These are phyloP conservation scores for Cydonia oblonga DNA, from an alignment of 331 rosid genomes.

Conservation along the genomic window DNA sequence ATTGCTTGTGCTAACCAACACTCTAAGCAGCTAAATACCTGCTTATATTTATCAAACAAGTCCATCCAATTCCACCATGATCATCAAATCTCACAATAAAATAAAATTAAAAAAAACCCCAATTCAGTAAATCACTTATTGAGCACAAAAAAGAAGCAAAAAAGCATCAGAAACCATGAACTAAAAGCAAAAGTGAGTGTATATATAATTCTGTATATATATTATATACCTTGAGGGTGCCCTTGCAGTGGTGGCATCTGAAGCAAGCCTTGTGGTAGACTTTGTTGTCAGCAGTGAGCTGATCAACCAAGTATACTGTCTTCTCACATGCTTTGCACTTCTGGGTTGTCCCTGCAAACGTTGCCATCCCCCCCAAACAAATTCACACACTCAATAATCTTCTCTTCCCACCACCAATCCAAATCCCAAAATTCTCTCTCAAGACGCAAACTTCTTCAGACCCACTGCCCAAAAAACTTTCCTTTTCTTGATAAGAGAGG, in stretches of 20 bases:
- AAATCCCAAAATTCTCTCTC: conserved; percentile 5
- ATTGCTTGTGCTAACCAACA: not conserved
- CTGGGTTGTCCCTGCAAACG: conserved; percentile 82
- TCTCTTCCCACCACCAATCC: not conserved
- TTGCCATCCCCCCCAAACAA: conserved; percentile 28
- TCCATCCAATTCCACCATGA: not conserved
- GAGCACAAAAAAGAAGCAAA: not conserved
- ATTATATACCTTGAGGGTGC: conserved; percentile 79
- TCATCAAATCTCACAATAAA: not conserved
- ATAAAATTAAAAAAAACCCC: not conserved
- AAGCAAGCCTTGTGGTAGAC: conserved; percentile 88
- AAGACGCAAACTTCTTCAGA: conserved; percentile 3
- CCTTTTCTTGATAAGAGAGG: not conserved
- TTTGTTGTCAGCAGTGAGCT: conserved; percentile 79
- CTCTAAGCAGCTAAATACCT: not conserved
- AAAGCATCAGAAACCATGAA: not conserved
- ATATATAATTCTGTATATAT: no score
- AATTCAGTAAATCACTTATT: not conserved
- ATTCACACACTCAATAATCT: not conserved
- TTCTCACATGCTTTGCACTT: conserved; percentile 85
- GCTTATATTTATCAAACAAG: not conserved
- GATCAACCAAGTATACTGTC: conserved; percentile 85
- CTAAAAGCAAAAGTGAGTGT: not conserved
- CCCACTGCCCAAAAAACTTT: not conserved
- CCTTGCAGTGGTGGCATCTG: conserved; percentile 94